Conservation (phyloP, 176 grass and related monocot species). For the Oryza punctata region DNA sequence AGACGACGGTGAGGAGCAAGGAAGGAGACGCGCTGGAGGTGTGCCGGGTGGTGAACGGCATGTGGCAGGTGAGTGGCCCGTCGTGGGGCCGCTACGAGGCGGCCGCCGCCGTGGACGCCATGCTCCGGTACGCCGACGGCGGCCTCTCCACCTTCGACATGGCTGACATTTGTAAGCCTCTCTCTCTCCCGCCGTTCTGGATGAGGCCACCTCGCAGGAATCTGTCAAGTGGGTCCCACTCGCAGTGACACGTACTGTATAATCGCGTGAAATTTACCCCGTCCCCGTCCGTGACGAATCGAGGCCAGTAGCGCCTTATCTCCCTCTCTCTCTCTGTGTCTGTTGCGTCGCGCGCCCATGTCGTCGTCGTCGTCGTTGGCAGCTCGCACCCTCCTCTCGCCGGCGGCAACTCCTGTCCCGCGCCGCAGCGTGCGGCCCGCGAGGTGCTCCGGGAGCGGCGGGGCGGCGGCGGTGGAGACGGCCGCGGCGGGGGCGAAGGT, state of each 20-base stretch:
- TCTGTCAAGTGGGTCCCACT: not conserved
- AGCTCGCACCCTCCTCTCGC: constrained; percentile 34
- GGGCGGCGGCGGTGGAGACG: constrained; percentile 26
- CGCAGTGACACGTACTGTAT: not conserved
- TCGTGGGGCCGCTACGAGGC: constrained; percentile 54
- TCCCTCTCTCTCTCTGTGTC: not conserved
- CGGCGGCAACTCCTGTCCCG: not conserved
- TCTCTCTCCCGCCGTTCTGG: constrained; percentile 10
- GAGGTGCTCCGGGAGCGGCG: constrained; percentile 15
- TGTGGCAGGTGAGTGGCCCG: constrained; percentile 62
- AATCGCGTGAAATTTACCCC: not conserved
- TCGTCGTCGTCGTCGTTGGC: constrained; percentile 43
- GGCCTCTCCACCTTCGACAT: constrained; percentile 76
- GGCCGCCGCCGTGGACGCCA: constrained; percentile 57
- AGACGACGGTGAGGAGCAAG: constrained; percentile 41
- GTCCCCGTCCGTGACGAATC: too few relatives aligned
- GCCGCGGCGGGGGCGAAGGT: constrained; percentile 36
- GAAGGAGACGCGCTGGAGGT: constrained; percentile 55
- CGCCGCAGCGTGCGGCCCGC: not conserved
- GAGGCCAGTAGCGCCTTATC: constrained; percentile 21
- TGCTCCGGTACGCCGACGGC: constrained; percentile 64
- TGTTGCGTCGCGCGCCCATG: not conserved
- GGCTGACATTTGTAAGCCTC: constrained; percentile 59
- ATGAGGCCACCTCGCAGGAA: not conserved
- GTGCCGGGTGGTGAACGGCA: constrained; percentile 65